phyloP scores from a whole-genome alignment of 345 rosid species.

The Gossypium bickii region DNA sequence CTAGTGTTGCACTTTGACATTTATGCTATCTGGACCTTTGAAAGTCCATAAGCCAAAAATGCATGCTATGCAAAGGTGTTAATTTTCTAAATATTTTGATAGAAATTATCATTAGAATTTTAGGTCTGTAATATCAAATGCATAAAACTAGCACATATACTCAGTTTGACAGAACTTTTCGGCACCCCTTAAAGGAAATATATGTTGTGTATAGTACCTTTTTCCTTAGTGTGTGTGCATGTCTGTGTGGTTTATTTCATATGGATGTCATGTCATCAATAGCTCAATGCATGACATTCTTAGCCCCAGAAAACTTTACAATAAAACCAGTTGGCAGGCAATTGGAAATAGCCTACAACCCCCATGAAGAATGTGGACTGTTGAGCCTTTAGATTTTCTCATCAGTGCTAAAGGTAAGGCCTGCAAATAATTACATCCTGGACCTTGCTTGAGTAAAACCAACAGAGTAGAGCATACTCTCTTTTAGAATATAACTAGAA shows the following conservation, averaged over 20 bases:
- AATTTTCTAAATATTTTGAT: neutral
- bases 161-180: neutral
- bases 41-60: neutral
- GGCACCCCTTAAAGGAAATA: neutral
- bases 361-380: neutral
- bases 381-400: neutral
- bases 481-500: neutral
- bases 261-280: neutral
- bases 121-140: neutral
- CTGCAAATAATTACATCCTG: neutral
- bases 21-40: neutral
- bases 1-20: neutral
- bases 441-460: slow-evolving; percentile 2
- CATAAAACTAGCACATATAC: neutral
- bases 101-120: neutral
- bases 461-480: neutral
- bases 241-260: neutral
- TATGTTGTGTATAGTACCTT: too few species aligned
- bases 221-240: neutral
- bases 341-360: slow-evolving; percentile 1
- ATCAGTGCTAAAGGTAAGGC: neutral
- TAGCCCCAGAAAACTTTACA: neutral
- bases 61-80: neutral
- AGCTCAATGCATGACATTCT: neutral
- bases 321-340: neutral